Evolutionary conservation across 352 stramenopile species (phyloP).

Genomic region (Peronospora destructor): DNA sequence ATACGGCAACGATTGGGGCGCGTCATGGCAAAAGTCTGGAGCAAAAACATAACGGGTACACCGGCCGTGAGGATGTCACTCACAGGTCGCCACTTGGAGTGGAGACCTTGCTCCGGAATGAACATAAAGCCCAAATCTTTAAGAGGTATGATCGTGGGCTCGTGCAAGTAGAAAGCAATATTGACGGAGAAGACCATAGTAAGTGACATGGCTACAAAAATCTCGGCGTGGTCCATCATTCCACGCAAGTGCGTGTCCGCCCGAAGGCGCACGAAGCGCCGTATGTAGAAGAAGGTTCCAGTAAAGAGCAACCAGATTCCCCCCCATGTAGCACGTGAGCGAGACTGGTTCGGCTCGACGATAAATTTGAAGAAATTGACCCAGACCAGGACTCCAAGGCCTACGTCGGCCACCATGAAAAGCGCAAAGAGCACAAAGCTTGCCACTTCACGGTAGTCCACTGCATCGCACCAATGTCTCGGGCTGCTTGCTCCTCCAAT

Average conservation of each 20-base stretch:
- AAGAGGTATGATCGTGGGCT: constrained; percentile 44
- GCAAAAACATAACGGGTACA: constrained; percentile 52
- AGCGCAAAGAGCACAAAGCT: constrained; percentile 42
- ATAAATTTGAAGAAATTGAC: constrained; percentile 66
- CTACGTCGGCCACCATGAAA: constrained; percentile 36
- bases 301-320: constrained; percentile 49
- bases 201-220: constrained; percentile 59
- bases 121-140: constrained; percentile 71
- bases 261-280: constrained; percentile 34
- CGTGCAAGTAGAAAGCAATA: constrained; percentile 66
- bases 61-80: constrained; percentile 60
- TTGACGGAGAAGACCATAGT: constrained; percentile 68
- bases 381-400: constrained; percentile 45
- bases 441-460: constrained; percentile 40
- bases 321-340: constrained; percentile 40
- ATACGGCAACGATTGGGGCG: constrained; percentile 43
- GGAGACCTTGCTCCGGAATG: constrained; percentile 50
- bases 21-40: constrained; percentile 45
- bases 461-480: constrained; percentile 24
- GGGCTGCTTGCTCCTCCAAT: constrained; percentile 17
- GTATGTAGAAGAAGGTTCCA: constrained; percentile 39
- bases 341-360: constrained; percentile 40
- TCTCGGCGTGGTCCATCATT: constrained; percentile 54
- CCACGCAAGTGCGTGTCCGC: constrained; percentile 35
- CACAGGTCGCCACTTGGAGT: constrained; percentile 54